Evolutionary conservation across 1,139 yeast genomes (phyloP).

Genomic region (Blastobotrys indianensis): DNA sequence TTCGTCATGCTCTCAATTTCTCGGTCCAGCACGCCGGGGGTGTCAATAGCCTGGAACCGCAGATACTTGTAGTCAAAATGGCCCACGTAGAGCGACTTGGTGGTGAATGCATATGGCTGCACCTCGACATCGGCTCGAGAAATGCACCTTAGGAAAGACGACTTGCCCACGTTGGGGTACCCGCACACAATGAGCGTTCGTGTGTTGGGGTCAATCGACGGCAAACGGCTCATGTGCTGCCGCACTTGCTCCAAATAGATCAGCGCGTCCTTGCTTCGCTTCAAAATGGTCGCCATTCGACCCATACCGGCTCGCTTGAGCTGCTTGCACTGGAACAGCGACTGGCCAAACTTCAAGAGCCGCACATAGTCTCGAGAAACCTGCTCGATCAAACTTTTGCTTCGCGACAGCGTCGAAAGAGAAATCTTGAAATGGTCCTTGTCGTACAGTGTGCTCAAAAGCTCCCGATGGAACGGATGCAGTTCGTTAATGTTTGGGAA

Average conservation of each 20-base stretch:
- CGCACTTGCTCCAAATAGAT: conserved; percentile 95
- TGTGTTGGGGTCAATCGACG: conserved; percentile 96
- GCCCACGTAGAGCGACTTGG: conserved; percentile 91
- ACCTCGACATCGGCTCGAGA: conserved; percentile 99
- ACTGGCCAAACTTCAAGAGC: conserved; percentile 92
- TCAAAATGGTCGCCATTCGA: conserved; percentile 97
- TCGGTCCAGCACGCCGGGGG: conserved; percentile 97
- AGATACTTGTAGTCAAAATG: conserved; percentile 96
- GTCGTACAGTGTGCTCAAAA: conserved; percentile 95
- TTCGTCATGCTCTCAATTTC: conserved; percentile 99
- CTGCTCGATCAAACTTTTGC: conserved; percentile 90
- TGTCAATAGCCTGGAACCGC: conserved; percentile 97
- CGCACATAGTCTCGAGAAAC: conserved; percentile 93
- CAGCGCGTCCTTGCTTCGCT: conserved; percentile 90
- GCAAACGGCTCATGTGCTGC: conserved; percentile 97
- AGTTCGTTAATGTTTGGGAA: conserved; percentile 97
- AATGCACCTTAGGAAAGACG: conserved; percentile 85
- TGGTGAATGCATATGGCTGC: conserved; percentile 98
- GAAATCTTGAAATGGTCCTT: conserved; percentile 97
- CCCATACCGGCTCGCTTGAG: conserved; percentile 97
- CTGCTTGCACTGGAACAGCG: conserved; percentile 96
- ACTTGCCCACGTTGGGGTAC: conserved; percentile 98
- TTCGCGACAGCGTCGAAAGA: conserved; percentile 90
- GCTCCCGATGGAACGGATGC: conserved; percentile 96
- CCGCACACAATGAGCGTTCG: conserved; percentile 97